Conservation (phyloP, 1,284 basidiomycete species). For the Ceratobasidium papillatum region DNA sequence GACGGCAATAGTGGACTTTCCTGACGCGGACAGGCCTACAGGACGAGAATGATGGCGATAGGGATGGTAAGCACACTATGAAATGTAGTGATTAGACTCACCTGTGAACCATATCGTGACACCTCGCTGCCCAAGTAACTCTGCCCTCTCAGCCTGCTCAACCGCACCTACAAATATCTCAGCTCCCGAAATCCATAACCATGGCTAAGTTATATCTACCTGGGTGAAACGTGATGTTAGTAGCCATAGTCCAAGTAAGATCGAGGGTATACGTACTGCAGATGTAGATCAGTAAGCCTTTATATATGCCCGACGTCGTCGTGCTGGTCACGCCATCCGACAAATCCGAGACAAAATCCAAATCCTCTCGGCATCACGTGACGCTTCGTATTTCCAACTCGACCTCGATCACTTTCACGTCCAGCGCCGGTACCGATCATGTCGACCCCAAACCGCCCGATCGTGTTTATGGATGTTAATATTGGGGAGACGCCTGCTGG, state of each 20-base stretch:
- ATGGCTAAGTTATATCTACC: constrained; percentile 52
- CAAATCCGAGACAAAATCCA: not conserved
- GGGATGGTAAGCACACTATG: not conserved
- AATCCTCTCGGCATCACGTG: not conserved
- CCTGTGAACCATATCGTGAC: constrained; percentile 97
- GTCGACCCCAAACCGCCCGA: constrained; percentile 62
- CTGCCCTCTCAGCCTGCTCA: constrained; percentile 68
- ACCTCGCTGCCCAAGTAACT: constrained; percentile 80
- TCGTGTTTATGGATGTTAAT: constrained; percentile 96
- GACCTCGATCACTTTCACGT: not conserved
- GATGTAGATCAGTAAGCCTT: not conserved
- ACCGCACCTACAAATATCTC: constrained; percentile 69
- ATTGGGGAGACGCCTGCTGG: constrained; percentile 96
- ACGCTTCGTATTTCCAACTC: not conserved
- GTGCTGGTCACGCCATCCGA: constrained; percentile 26
- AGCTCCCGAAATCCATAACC: not conserved
- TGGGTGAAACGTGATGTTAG: constrained; percentile 87
- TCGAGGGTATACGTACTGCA: not conserved
- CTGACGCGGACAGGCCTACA: constrained; percentile 32
- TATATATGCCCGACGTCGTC: not conserved
- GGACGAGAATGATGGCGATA: constrained; percentile 48
- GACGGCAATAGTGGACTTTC: constrained; percentile 90
- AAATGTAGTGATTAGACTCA: constrained; percentile 71
- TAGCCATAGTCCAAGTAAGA: constrained; percentile 65
- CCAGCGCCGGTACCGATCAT: not conserved